phyloP scores from a whole-genome alignment of 768 basidiomycete species.

The Pisolithus albus region DNA sequence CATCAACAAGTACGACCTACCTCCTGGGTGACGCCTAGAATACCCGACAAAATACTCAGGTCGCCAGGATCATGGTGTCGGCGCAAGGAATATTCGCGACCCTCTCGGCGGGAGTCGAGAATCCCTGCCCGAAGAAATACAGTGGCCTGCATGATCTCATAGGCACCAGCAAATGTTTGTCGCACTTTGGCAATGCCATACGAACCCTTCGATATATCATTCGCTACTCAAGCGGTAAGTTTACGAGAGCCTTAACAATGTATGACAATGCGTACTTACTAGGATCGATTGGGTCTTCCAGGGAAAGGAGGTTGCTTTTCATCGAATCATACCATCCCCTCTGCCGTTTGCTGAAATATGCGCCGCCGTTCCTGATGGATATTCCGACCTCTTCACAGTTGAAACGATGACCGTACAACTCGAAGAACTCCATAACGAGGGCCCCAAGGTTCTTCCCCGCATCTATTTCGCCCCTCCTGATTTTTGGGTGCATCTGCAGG shows the following conservation, averaged over 20 bases:
- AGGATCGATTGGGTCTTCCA: conserved; percentile 90
- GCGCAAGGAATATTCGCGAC: conserved; percentile 41
- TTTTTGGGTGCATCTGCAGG: conserved; percentile 95
- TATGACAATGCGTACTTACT: conserved; percentile 44
- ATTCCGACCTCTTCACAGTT: conserved; percentile 89
- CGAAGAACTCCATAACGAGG: conserved; percentile 95
- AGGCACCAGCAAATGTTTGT: conserved; percentile 76
- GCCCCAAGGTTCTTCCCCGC: conserved; percentile 85
- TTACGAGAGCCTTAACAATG: neutral
- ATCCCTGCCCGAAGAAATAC: conserved; percentile 61
- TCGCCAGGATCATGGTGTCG: conserved; percentile 47
- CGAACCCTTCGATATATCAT: conserved; percentile 89
- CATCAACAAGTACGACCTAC: conserved; percentile 32
- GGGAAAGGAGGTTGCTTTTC: conserved; percentile 57
- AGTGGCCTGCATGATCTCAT: conserved; percentile 67
- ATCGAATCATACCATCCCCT: conserved; percentile 74
- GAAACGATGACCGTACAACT: conserved; percentile 88
- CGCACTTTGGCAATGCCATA: conserved; percentile 79
- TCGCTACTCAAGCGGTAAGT: conserved; percentile 43
- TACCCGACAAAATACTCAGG: conserved; percentile 70
- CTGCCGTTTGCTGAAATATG: conserved; percentile 76
- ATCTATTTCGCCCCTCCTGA: conserved; percentile 82
- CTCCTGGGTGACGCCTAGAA: conserved; percentile 82
- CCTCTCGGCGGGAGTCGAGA: conserved; percentile 48
- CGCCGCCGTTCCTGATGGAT: conserved; percentile 79